Conservation (phyloP, 768 basidiomycete species). For the Pleurotus djamor region DNA sequence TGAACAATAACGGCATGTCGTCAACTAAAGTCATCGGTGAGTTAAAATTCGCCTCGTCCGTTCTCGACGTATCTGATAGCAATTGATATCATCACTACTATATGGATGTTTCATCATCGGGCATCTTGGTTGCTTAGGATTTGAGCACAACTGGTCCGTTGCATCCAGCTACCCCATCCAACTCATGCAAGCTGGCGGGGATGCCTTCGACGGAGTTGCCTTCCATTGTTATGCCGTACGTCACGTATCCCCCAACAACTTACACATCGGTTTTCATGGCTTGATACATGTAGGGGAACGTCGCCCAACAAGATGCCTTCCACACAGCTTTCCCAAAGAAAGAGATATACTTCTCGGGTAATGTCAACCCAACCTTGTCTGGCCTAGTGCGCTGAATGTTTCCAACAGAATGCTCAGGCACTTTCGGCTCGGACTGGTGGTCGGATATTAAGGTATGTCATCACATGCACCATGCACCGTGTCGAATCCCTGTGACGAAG, state of each 20-base stretch:
- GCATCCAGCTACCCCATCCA: conserved; percentile 62
- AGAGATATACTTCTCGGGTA: conserved; percentile 47
- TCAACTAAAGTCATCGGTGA: conserved; percentile 62
- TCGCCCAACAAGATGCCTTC: conserved; percentile 53
- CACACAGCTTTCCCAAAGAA: conserved; percentile 54
- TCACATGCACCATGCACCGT: no score
- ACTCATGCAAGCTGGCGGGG: conserved; percentile 54
- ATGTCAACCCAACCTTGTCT: not conserved
- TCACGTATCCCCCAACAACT: not conserved
- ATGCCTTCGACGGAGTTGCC: conserved; percentile 59
- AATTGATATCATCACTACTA: no score
- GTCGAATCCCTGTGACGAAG: no score
- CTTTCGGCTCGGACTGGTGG: conserved; percentile 75
- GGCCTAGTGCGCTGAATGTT: not conserved
- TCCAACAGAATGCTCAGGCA: conserved; percentile 59
- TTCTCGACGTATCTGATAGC: not conserved
- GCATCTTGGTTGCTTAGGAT: conserved; percentile 15
- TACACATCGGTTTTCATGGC: not conserved
- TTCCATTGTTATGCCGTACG: conserved; percentile 67
- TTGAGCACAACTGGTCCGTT: conserved; percentile 74
- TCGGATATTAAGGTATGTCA: conserved; percentile 63
- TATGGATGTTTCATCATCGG: no score
- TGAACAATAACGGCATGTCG: conserved; percentile 62
- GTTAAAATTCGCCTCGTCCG: conserved; percentile 1
- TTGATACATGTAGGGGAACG: conserved; percentile 32